Base-by-base conservation (phyloP, 179 eudicot genomes). In the Spinacia oleracea region DNA sequence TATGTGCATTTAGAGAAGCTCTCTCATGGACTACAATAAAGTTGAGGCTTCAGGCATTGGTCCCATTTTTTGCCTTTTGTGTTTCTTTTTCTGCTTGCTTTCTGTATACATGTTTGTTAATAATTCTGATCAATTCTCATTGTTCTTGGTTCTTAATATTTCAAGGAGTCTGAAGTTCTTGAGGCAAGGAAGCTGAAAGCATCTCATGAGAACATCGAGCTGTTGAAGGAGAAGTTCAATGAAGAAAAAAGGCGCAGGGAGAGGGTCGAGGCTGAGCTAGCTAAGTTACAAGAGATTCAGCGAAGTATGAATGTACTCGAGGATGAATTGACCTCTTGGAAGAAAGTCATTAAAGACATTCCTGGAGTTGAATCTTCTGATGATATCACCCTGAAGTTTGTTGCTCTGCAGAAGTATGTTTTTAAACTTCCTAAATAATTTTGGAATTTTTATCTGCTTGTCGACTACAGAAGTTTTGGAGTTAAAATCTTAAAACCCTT, bases 261-360 rank as follows among this genome's bases (percentile, higher is more conserved):
- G 84, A 90, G 89, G 86, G 93, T 89, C 55, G 98, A 93, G 81
- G 66, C 79, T 51, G 98, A 96, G 82, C 79, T 91, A 81, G 84
- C 77, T 48, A 91, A 89, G 81, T 81, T 90, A 79, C 88, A 89
- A 77, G 92, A 89, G 70, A 71, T 85, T 60, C 90, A 93, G 88
- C 74, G 82, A 67, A 83, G 72, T 73, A 74, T 86, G 85, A 64
- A 72, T 50, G 80, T 82, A 74, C 74, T 93, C 76, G 97, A 93
- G 81, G 94, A 91, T 77, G 98, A 96, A 83, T 83, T 92, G 82
- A 83, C 89, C 77, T 83, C 87, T 77, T 96, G 98, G 99, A 92
- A 89, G 87, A 85, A 84, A 70, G 76, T 89, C 69, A 59, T 87
- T 56, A 80, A 87, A 72, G 92, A 91, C 77, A 85, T 96, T 81